These are phyloP conservation scores for Elaeis guineensis DNA, from an alignment of 176 grass and related monocot genomes.

Conservation along the genomic window DNA sequence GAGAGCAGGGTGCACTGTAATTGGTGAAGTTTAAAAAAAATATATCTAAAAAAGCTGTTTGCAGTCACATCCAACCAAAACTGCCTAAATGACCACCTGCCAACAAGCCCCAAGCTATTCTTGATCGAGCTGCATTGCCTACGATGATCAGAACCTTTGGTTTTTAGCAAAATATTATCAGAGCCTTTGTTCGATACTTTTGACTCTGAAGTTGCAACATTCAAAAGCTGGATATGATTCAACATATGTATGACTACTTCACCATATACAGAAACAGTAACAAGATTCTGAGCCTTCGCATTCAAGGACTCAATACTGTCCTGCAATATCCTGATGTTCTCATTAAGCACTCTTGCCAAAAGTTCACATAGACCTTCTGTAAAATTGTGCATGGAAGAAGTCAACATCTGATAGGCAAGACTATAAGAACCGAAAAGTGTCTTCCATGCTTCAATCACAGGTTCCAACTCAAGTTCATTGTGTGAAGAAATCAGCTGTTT, in stretches of 20 bases:
- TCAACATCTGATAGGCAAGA: conserved; percentile 22
- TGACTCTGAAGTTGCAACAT: conserved; percentile 11
- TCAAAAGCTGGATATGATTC: conserved; percentile 23
- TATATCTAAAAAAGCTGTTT: too few species aligned
- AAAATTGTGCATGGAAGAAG: conserved; percentile 23
- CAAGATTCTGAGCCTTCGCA: conserved; percentile 16
- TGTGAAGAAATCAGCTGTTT: neutral
- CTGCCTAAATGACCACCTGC: conserved; percentile 34
- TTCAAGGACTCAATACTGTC: conserved; percentile 24
- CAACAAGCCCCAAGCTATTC: conserved; percentile 37
- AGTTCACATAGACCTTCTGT: conserved; percentile 30
- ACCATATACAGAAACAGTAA: conserved; percentile 39
- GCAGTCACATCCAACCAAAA: neutral
- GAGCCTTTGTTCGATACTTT: conserved; percentile 13
- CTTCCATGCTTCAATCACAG: conserved; percentile 27
- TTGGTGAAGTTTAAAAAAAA: too few species aligned
- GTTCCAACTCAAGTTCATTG: conserved; percentile 18
- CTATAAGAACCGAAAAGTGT: conserved; percentile 26
- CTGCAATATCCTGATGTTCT: conserved; percentile 29
- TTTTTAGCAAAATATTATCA: too few species aligned
- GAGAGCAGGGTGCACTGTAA: too few species aligned
- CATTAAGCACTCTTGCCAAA: conserved; percentile 37
- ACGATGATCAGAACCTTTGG: neutral
- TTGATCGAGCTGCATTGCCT: conserved; percentile 10
- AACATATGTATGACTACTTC: conserved; percentile 40